Evolutionary conservation across 2,329 filamentous ascomycete species (phyloP), one percentile per base, ranked within the genome.

Genomic region (Monilinia polystroma): DNA sequence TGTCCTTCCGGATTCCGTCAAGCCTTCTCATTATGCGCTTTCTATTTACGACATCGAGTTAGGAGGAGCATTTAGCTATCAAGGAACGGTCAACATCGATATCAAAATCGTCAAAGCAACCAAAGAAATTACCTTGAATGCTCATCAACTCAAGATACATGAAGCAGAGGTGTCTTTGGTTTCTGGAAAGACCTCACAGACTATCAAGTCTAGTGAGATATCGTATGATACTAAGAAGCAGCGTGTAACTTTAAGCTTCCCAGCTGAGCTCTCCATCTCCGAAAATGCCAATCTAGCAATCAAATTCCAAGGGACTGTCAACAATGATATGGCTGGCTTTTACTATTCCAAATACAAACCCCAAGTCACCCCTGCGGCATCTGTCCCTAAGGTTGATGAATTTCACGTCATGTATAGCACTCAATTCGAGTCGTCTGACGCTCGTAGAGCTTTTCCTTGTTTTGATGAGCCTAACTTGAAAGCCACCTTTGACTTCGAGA

Each of bases 401-500:
- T 86, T 83, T 76, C 85, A 87, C 77, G 85, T 85, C 76, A 93
- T 94, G 91, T 83, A 97, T 79, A 96, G 92, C 81, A 99, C 95
- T 59, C 95, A 99, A 78, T 99, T 99, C 76, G 95, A 99, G 82
- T 90, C 93, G 56, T 97, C 93, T 75, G 95, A 99, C 80, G 95
- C 95, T 69, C 90, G 95, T 71, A 86, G 93, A 72, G 94, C 95
- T 11, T 97, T 99, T 80, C 95, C 95, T 58, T 99, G 95, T 81
- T 98, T 98, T 76, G 95, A 99, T 76, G 95, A 99, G 81, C 95
- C 95, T 53, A 97, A 96, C 75, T 85, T 98, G 71, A 99, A 99
- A 81, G 92, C 95, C 14, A 94, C 93, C 2, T 98, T 97, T 76
- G 93, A 97, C 78, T 91, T 99, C 68, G 85, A 93, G 75, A 90